Conservation (phyloP, 306 rosid genomes). For the Erythrophleum fordii region DNA sequence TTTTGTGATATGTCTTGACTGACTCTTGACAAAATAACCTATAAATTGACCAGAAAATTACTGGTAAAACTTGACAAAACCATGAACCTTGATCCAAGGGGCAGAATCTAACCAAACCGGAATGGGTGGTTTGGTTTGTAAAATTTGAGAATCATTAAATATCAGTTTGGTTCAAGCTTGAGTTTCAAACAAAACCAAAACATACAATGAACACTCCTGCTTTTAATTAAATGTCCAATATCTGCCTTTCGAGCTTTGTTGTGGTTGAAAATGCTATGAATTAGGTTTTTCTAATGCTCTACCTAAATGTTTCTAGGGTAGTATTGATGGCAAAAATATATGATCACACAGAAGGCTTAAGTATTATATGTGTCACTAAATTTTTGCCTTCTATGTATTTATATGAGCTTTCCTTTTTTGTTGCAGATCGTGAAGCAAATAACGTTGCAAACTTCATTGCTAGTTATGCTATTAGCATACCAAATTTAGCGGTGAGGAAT, state of each 20-base stretch:
- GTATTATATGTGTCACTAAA: constrained; percentile 21
- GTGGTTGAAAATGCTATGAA: constrained; percentile 1
- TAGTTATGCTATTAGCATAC: constrained; percentile 68
- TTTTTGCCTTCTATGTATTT: constrained; percentile 17
- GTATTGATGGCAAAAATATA: constrained; percentile 30
- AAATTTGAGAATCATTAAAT: not conserved
- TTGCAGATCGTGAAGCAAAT: constrained; percentile 74
- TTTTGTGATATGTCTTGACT: not conserved
- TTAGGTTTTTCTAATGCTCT: constrained; percentile 32
- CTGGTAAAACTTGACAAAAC: not conserved
- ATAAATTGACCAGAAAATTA: not conserved
- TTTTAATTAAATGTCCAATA: not conserved
- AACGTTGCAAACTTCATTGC: constrained; percentile 62
- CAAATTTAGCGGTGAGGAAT: constrained; percentile 90
- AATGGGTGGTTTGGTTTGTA: not conserved
- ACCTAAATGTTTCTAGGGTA: constrained; percentile 20
- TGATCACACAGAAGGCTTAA: constrained; percentile 24
- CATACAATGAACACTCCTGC: not conserved
- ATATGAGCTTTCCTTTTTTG: constrained; percentile 35
- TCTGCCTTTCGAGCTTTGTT: constrained; percentile 13
- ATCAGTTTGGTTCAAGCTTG: not conserved
- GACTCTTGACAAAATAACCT: not conserved
- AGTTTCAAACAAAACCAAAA: not conserved
- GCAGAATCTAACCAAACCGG: not conserved
- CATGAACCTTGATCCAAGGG: not conserved